These are phyloP conservation scores for Aspergillus brunneoviolaceus DNA, from an alignment of 2,329 filamentous ascomycete genomes.

Conservation along the genomic window DNA sequence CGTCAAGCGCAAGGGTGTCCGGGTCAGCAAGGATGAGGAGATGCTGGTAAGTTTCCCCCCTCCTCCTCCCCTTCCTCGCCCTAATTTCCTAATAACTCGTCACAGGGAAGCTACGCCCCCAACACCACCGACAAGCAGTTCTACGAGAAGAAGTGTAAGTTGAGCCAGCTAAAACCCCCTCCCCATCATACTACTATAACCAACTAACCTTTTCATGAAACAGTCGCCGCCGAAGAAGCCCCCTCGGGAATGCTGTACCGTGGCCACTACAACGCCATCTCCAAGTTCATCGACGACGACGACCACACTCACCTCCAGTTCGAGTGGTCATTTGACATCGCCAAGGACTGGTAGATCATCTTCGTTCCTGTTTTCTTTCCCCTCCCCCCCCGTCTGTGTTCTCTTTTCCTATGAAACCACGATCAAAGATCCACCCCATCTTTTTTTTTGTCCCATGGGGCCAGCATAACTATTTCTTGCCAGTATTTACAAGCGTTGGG, in stretches of 20 bases:
- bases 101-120: constrained; percentile 84
- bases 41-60: constrained; percentile 74
- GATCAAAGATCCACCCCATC: background rate
- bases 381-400: background rate
- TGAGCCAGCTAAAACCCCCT: background rate
- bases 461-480: background rate
- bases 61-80: too few species aligned
- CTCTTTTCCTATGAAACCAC: constrained; percentile 10
- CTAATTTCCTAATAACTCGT: background rate
- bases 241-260: constrained; percentile 87
- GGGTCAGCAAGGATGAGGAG: constrained; percentile 89
- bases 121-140: constrained; percentile 83
- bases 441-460: background rate
- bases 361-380: background rate
- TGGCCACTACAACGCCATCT: constrained; percentile 84
- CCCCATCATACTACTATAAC: background rate
- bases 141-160: constrained; percentile 89
- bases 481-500: constrained; percentile 26
- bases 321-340: constrained; percentile 94
- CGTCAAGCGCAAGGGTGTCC: constrained; percentile 84
- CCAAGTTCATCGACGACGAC: constrained; percentile 94
- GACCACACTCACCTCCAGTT: constrained; percentile 86
- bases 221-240: constrained; percentile 88
- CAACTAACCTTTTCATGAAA: background rate
- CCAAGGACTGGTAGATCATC: constrained; percentile 75